A percentile compares a stretch with the other conserved stretches of the same genome.
phyloP scores from a whole-genome alignment of 805 yeast species.

The Danielia oregonensis region DNA sequence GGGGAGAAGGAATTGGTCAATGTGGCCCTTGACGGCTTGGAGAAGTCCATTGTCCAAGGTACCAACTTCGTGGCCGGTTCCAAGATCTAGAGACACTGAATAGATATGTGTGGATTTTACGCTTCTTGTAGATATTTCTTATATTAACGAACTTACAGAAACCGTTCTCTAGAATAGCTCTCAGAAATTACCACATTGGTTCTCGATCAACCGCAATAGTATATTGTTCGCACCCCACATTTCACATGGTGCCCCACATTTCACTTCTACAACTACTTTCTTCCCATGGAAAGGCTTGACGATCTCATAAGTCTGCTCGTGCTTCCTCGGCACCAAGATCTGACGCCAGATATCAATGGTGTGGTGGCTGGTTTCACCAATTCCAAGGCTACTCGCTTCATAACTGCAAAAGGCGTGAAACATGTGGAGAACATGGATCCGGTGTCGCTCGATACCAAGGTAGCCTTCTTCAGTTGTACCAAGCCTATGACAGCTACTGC shows the following conservation, averaged over 20 bases:
- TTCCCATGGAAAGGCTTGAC: neutral
- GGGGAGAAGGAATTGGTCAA: conserved; percentile 31
- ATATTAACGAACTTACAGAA: too few species aligned
- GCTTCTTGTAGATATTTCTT: too few species aligned
- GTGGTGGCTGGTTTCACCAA: conserved; percentile 16
- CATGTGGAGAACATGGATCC: conserved; percentile 8
- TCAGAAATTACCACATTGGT: too few species aligned
- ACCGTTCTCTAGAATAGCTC: too few species aligned
- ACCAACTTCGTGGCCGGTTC: conserved; percentile 36
- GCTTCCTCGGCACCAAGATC: neutral
- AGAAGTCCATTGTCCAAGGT: conserved; percentile 39
- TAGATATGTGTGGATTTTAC: too few species aligned
- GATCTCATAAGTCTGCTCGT: neutral
- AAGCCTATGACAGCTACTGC: conserved; percentile 29
- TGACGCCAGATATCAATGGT: conserved; percentile 8
- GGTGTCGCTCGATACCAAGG: conserved; percentile 6
- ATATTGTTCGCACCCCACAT: neutral
- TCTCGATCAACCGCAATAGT: too few species aligned
- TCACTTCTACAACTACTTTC: neutral
- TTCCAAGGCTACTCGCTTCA: conserved; percentile 5
- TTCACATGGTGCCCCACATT: conserved; percentile 3
- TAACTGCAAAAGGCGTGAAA: conserved; percentile 12
- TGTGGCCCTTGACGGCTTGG: conserved; percentile 38
- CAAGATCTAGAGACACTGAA: conserved; percentile 31
- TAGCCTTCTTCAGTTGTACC: conserved; percentile 15